Evolutionary conservation across 2,329 filamentous ascomycete genomes (phyloP).

Genomic region (Trichoderma semiorbis): DNA sequence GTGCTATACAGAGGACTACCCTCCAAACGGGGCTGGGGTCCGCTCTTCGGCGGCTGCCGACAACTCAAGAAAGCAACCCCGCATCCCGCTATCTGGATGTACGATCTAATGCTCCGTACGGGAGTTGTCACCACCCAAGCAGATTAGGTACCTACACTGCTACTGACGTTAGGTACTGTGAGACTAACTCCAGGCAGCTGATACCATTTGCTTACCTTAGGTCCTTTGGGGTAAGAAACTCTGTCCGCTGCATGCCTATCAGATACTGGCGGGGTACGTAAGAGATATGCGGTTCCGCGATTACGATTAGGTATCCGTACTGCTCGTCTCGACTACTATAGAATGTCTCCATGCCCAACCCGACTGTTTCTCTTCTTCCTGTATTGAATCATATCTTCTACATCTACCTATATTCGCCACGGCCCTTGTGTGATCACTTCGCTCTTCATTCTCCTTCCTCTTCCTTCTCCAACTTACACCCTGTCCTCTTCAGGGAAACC

Average conservation of each 20-base stretch:
- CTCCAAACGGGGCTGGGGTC: conserved; percentile 10
- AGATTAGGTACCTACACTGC: background rate
- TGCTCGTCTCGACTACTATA: background rate
- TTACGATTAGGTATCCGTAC: conserved; percentile 15
- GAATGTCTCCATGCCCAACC: conserved; percentile 11
- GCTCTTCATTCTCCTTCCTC: background rate
- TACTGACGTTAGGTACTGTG: background rate
- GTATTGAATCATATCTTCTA: background rate
- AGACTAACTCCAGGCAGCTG: background rate
- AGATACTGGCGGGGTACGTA: conserved; percentile 6
- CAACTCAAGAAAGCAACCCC: background rate
- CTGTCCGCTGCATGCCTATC: conserved; percentile 1
- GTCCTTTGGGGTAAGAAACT: background rate
- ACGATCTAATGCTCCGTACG: conserved; percentile 6
- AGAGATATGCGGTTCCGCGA: background rate
- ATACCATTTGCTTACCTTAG: background rate
- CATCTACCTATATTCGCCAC: background rate
- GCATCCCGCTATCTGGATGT: conserved; percentile 11
- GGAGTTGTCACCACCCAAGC: background rate
- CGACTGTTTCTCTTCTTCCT: background rate
- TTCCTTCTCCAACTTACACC: background rate
- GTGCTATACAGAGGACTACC: background rate
- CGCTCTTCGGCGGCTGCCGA: conserved; percentile 19
- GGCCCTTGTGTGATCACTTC: background rate
- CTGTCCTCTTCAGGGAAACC: background rate